Evolutionary conservation across 176 grass and related monocot genomes (phyloP), one percentile per base, ranked within the genome.

Genomic region (Aechmea fasciata): DNA sequence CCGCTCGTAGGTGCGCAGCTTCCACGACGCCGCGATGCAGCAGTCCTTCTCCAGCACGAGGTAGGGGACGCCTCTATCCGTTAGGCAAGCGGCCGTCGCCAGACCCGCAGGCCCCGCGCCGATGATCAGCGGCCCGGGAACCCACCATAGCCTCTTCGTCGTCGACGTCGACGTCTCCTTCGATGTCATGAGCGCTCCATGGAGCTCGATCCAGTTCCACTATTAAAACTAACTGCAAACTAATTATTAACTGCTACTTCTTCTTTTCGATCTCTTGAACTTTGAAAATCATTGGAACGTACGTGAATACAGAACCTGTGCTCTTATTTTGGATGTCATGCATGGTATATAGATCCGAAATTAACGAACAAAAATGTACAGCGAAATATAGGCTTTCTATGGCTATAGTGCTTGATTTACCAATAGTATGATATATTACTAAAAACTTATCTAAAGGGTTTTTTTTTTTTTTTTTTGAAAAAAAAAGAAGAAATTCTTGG

Each of bases 71-170:
- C 88, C 82, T 48, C 77, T 79, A 20, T 75, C 73, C 57, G 85
- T 81, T 10, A 96, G 82, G 83, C 91, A 96, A 15, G 88, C 91
- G 13, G 88, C 91, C 15, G 79, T 85, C 0, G 91, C 91, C 5
- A 91, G 75, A 12, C 91, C 91, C 8, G 91, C 91, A 9, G 91
- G 91, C 0, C 91, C 91, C 14, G 91, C 91, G 29, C 91, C 91
- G 10, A 96, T 77, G 29, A 96, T 91, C 53, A 96, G 62, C 2
- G 91, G 87, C n/a, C 91, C 88, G 0, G 88, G 88, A 18, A 96
- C 80, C 87, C 91, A 96, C 87, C 91, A 96, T 33, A 91, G 77
- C 81, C 83, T 77, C 69, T 80, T 79, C 8, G 33, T 41, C 5
- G 33, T 6, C 33, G 22, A 23, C 5, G 33, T 6, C 33, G 22